phyloP scores from a whole-genome alignment of 2,329 filamentous ascomycete species.

The Verticillium tricorpus region DNA sequence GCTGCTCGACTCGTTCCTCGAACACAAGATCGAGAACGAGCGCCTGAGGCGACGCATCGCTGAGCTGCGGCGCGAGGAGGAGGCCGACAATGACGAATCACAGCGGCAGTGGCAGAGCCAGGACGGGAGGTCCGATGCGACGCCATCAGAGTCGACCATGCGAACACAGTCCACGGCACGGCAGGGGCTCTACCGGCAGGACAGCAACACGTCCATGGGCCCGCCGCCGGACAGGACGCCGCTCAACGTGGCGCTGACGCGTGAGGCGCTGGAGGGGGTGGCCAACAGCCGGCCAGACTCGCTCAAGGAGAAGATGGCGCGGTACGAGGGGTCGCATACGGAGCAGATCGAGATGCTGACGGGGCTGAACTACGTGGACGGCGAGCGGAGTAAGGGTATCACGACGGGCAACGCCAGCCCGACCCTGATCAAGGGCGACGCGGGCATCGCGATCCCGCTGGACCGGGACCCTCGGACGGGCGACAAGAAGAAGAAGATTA shows the following conservation, averaged over 20 bases:
- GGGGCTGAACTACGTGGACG: conserved; percentile 80
- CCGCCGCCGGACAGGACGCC: conserved; percentile 61
- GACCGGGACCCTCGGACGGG: conserved; percentile 69
- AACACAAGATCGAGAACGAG: conserved; percentile 97
- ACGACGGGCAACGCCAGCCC: conserved; percentile 82
- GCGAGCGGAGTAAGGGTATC: conserved; percentile 82
- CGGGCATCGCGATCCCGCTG: conserved; percentile 76
- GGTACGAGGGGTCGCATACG: conserved; percentile 74
- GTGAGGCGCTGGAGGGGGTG: conserved; percentile 74
- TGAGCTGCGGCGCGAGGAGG: conserved; percentile 80
- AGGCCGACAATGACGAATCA: conserved; percentile 68
- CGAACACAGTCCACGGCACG: conserved; percentile 22
- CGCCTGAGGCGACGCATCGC: conserved; percentile 77
- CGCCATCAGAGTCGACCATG: conserved; percentile 41
- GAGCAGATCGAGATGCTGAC: conserved; percentile 94
- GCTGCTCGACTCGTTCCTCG: conserved; percentile 85
- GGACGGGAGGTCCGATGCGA: conserved; percentile 50
- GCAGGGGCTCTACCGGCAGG: conserved; percentile 23
- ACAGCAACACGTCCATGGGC: conserved; percentile 11
- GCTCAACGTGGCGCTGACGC: conserved; percentile 66
- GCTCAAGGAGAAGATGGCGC: conserved; percentile 78
- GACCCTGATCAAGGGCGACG: conserved; percentile 77
- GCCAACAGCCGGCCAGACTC: conserved; percentile 66
- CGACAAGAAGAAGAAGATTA: conserved; percentile 86
- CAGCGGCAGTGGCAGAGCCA: conserved; percentile 57